Base-by-base conservation (phyloP, 352 stramenopile species). In the Peronosclerospora sorghi region DNA sequence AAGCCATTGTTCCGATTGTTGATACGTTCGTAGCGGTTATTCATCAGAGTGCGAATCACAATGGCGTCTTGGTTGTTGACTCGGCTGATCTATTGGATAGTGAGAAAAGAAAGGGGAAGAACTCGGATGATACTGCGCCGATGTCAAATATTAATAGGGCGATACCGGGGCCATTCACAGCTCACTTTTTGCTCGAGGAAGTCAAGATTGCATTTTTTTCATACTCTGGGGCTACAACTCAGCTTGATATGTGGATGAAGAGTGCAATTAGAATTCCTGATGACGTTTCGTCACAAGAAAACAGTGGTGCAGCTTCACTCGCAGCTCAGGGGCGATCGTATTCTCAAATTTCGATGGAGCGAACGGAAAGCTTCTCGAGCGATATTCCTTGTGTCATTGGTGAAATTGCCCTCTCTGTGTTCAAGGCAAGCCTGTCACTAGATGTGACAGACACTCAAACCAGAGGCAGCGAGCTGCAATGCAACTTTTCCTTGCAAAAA, bases 221-320 rank as follows among this genome's bases (percentile, higher is more conserved):
- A 10, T 65, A 68, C 23, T 73, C 64, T 0, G 66, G 76, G 26
- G 50, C 52, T 1, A 52, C 62, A 12, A 59, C 72, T 18, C 42
- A 74, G 27, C 73, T 81, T 32, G 68, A 81, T 39, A 51, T 51
- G 15, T 78, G 63, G 68, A 66, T 81, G 61, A 76, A 74, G 51
- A 61, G 45, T 37, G 42, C 51, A 19, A 54, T 66, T 23, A 55
- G 66, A 38, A 56, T 61, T 18, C 38, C 48, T 17, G 60, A 69
- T 17, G 60, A 69, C 35, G 45, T 57, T 23, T 69, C 48, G 10
- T 69, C 52, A 44, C 52, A 56, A 21, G 60, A 66, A 48, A 69
- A 44, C 20, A 61, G 45, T 45, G 47, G 55, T 32, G 55, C 42
- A 24, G 45, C 50, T 42, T 61, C 45, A 40, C 62, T 32, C 8